phyloP scores from a whole-genome alignment of 306 rosid species.

The Quercus robur region DNA sequence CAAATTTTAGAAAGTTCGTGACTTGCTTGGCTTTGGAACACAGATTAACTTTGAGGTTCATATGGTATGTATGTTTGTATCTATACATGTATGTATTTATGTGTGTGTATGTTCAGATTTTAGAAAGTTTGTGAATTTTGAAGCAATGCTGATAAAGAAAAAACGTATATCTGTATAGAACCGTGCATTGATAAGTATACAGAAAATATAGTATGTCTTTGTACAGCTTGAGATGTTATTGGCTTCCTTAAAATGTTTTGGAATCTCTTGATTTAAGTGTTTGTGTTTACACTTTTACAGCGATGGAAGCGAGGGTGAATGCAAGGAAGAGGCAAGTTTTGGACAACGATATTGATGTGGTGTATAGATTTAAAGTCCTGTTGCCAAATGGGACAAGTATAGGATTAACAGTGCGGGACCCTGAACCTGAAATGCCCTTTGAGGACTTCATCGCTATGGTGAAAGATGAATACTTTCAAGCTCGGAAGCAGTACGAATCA shows the following conservation, averaged over 20 bases:
- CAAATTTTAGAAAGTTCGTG: no score
- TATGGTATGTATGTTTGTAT: no score
- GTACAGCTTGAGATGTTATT: background rate
- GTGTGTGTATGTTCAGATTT: no score
- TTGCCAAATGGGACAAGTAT: constrained; percentile 40
- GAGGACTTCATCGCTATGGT: constrained; percentile 28
- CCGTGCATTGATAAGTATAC: no score
- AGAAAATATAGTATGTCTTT: no score
- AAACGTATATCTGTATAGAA: no score
- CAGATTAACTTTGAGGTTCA: no score
- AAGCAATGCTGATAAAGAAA: no score
- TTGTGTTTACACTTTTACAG: constrained; percentile 1
- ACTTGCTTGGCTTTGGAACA: no score
- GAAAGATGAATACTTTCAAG: constrained; percentile 14
- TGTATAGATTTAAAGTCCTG: constrained; percentile 32
- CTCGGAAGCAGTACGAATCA: background rate
- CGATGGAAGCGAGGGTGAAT: constrained; percentile 4
- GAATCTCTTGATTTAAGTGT: background rate
- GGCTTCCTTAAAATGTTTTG: background rate
- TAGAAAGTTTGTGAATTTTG: no score
- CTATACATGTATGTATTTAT: no score
- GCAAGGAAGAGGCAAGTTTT: constrained; percentile 14
- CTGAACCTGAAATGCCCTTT: constrained; percentile 25
- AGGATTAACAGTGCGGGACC: constrained; percentile 16
- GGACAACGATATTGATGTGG: background rate